Base-by-base conservation (phyloP, 1,284 basidiomycete species). In the Tilletia setariae region DNA sequence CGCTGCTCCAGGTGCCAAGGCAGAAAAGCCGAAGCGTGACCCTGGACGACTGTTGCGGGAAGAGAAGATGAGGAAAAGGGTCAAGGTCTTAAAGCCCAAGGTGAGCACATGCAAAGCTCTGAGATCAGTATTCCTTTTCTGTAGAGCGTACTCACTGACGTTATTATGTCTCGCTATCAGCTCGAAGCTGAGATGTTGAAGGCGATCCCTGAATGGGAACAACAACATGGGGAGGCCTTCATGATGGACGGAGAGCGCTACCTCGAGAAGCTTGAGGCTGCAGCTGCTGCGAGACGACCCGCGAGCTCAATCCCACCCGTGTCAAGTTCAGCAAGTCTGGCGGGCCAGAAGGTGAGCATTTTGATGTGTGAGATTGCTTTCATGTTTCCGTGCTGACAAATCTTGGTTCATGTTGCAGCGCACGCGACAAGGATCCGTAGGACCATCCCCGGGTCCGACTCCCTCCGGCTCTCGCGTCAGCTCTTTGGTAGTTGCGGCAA, bases 31-130 rank as follows among this genome's bases (percentile, higher is more conserved):
- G 19, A 86, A 92, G 67, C 79, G 84, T 67, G 75, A 83, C 67
- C 78, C 84, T 1, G 83, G 83, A 9, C 73, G 83, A 25, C 83
- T 98, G 62, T 84, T 98, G 62, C 86, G 92, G 62, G 95, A 99
- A 84, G 95, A 98, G 85, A 97, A 96, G 87, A 93, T 96, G 90
- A 87, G 95, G 66, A 98, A 97, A 84, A 86, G 94, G 13, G 93
- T 99, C n/a, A 87, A 87, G 72, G 91, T 92, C 80, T 90, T 96
- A 84, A 98, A 97, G 83, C 95, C 95, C 28, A 89, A 91, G 80
- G 94, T 95, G 78, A 30, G 64, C 13, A 15, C 11, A 40, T 11
- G 11, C 6, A 40, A 11, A 40, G 6, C 35, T 40, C 35, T 40
- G 6, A 6, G 4, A 11, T 11, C 35, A 40, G 51, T 25, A 11